Percentiles rank a stretch among this genome's conserved stretches.
Evolutionary conservation across 2,329 filamentous ascomycete genomes (phyloP).

Genomic region (Aspergillus sp.): DNA sequence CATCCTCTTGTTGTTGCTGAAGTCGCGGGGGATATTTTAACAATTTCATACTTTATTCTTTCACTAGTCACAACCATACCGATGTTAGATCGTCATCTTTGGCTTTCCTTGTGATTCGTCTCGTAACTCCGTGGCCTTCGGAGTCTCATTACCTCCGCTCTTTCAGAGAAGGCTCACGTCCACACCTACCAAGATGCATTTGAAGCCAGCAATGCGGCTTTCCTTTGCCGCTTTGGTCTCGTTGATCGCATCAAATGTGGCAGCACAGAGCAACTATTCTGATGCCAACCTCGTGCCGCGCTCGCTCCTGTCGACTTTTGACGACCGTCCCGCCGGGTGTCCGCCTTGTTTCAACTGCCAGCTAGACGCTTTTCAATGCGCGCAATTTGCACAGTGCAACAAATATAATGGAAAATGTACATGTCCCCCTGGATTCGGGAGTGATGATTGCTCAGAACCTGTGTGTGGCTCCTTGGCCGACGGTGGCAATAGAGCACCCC

Average conservation of each 20-base stretch:
- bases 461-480: conserved; percentile 85
- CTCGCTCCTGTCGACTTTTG: conserved; percentile 64
- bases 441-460: conserved; percentile 87
- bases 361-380: conserved; percentile 83
- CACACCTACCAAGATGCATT: conserved; percentile 21
- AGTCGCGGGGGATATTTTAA: not conserved
- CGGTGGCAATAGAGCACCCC: conserved; percentile 71
- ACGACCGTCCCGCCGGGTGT: conserved; percentile 57
- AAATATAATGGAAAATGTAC: conserved; percentile 86
- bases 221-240: conserved; percentile 22
- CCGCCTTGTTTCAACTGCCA: conserved; percentile 88
- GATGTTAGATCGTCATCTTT: not conserved
- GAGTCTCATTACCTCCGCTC: not conserved
- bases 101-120: not conserved
- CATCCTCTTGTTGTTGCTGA: no score
- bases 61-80: not conserved
- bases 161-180: conserved; percentile 5
- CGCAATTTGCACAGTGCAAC: conserved; percentile 86
- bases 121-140: conserved; percentile 3
- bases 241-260: conserved; percentile 13
- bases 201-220: conserved; percentile 15
- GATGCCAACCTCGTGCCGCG: conserved; percentile 56
- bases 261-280: conserved; percentile 50
- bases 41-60: not conserved
- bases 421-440: conserved; percentile 88